Conservation (phyloP, 306 rosid genomes). For the Sophora flavescens region DNA sequence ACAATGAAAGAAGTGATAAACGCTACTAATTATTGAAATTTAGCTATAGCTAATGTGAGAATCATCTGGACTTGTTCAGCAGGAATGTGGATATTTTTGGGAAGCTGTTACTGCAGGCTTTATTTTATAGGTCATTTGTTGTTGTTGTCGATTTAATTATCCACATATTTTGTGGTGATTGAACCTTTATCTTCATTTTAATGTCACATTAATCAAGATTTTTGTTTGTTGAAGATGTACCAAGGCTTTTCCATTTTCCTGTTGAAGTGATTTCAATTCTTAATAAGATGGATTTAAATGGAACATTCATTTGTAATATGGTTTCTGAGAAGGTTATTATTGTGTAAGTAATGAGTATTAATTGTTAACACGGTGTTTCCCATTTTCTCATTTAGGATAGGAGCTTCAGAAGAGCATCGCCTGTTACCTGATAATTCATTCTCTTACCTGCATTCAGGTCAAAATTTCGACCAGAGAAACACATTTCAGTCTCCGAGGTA, state of each 20-base stretch:
- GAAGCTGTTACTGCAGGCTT: slow-evolving; percentile 1
- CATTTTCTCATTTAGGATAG: slow-evolving; percentile 10
- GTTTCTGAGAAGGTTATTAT: slow-evolving; percentile 13
- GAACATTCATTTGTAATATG: not conserved
- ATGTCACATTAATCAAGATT: not conserved
- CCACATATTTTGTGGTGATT: not conserved
- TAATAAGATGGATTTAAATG: not conserved
- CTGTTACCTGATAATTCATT: slow-evolving; percentile 10
- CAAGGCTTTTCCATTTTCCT: slow-evolving; percentile 7
- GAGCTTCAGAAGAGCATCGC: not conserved
- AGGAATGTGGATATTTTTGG: slow-evolving; percentile 21
- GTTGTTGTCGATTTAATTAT: slow-evolving; percentile 13
- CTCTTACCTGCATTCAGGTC: slow-evolving; percentile 23
- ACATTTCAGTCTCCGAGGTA: slow-evolving; percentile 25
- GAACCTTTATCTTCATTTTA: slow-evolving; percentile 37
- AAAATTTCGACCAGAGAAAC: slow-evolving; percentile 8
- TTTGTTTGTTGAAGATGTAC: not conserved
- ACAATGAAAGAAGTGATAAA: not conserved
- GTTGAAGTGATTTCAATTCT: not conserved
- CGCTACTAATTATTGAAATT: not conserved
- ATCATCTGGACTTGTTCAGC: not conserved
- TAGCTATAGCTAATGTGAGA: slow-evolving; percentile 8
- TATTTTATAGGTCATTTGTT: not conserved
- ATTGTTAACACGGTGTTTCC: slow-evolving; percentile 2
- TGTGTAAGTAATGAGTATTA: not conserved